Percentiles rank a stretch among this genome's conserved stretches.
phyloP scores from a whole-genome alignment of 139 green algal species.

The Volvox africanus region DNA sequence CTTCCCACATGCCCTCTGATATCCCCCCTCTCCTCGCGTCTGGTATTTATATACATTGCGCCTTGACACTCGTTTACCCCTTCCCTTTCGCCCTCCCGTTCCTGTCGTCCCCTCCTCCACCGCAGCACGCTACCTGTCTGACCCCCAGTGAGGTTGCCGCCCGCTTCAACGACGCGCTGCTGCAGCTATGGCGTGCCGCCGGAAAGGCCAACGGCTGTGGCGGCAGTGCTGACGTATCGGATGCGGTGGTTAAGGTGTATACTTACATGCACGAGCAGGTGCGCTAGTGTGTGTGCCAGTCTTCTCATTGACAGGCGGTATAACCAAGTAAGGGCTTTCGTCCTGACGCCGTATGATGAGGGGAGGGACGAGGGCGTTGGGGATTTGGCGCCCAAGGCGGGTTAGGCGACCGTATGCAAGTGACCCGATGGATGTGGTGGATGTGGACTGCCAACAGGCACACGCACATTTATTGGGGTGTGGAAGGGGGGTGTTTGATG shows the following conservation, averaged over 20 bases:
- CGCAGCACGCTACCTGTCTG: not conserved
- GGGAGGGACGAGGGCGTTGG: not conserved
- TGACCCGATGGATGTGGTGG: not conserved
- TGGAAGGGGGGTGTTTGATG: too few relatives aligned
- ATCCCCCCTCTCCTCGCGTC: not conserved
- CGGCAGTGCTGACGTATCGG: slow-evolving; percentile 9
- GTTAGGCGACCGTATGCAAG: not conserved
- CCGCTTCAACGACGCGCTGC: slow-evolving; percentile 36
- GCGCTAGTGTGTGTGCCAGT: not conserved
- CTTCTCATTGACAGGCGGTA: too few relatives aligned
- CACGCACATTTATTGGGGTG: too few relatives aligned
- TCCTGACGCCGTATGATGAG: too few relatives aligned
- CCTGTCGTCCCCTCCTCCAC: not conserved
- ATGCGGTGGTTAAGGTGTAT: slow-evolving; percentile 26
- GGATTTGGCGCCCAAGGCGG: too few relatives aligned
- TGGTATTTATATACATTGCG: not conserved
- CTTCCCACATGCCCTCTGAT: not conserved
- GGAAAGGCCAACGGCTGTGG: slow-evolving; percentile 16
- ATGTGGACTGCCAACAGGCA: too few relatives aligned
- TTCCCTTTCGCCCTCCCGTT: not conserved
- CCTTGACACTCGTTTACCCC: not conserved
- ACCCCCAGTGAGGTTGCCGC: not conserved
- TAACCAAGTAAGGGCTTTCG: too few relatives aligned
- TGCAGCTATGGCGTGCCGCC: slow-evolving; percentile 12
- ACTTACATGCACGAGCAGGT: slow-evolving; percentile 33